These are phyloP conservation scores for Zygotorulaspora mrakii DNA, from an alignment of 1,139 yeast genomes.

Conservation along the genomic window DNA sequence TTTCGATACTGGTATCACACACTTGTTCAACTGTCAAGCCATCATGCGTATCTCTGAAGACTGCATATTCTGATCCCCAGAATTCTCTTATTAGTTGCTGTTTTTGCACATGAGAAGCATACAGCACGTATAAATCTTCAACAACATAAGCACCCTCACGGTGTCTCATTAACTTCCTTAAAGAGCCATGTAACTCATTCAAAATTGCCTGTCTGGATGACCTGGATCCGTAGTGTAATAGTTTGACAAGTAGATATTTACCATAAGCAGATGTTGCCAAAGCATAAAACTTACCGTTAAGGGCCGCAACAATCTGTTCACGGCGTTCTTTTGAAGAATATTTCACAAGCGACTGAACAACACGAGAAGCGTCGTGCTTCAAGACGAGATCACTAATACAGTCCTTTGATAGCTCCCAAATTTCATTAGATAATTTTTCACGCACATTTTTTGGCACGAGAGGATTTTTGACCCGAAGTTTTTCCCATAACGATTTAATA, in stretches of 20 bases:
- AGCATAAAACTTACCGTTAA: constrained; percentile 74
- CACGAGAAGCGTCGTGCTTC: constrained; percentile 96
- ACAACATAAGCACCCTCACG: constrained; percentile 98
- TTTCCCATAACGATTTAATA: constrained; percentile 88
- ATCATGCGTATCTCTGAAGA: constrained; percentile 73
- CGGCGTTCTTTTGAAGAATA: constrained; percentile 80
- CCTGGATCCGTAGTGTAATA: constrained; percentile 87
- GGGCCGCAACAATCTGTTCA: constrained; percentile 59
- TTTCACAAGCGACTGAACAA: constrained; percentile 89
- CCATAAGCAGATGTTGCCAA: constrained; percentile 93
- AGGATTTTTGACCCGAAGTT: constrained; percentile 78
- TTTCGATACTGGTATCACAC: constrained; percentile 70
- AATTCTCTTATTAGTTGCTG: constrained; percentile 91
- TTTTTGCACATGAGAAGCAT: constrained; percentile 79
- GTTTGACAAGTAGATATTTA: constrained; percentile 81
- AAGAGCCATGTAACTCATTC: constrained; percentile 83
- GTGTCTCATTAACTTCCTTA: constrained; percentile 91
- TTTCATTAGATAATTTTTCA: constrained; percentile 74
- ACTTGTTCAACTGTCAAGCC: constrained; percentile 62
- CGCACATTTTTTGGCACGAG: constrained; percentile 76
- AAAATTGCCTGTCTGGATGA: constrained; percentile 71
- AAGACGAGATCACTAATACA: constrained; percentile 78
- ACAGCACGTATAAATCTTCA: constrained; percentile 85
- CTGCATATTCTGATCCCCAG: constrained; percentile 96
- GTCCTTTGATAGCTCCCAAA: constrained; percentile 78